Conservation (phyloP, 176 grass and related monocot species). For the Miscanthus lutarioriparius region DNA sequence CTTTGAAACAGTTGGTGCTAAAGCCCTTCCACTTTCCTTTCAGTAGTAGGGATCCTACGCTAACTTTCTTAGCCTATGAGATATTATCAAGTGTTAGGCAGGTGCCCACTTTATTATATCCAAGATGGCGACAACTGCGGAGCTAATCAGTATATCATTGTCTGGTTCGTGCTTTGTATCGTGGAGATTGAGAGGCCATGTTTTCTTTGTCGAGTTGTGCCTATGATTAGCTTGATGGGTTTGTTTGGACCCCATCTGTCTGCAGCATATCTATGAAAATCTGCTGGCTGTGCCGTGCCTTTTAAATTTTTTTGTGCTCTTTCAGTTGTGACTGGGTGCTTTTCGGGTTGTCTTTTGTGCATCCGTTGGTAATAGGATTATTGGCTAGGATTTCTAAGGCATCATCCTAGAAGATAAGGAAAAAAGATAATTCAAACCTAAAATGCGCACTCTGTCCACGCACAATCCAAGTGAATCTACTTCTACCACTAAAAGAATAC, state of each 20-base stretch:
- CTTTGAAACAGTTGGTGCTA: constrained; percentile 20
- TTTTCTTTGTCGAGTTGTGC: constrained; percentile 53
- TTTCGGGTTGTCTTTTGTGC: constrained; percentile 21
- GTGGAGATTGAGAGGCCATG: constrained; percentile 36
- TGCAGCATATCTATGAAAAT: constrained; percentile 45
- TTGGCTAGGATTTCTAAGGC: neutral
- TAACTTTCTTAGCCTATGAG: constrained; percentile 34
- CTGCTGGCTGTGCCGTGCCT: neutral
- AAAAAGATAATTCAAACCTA: neutral
- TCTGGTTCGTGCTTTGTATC: constrained; percentile 38
- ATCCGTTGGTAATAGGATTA: neutral
- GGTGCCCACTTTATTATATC: constrained; percentile 30
- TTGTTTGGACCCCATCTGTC: constrained; percentile 31
- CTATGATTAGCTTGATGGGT: constrained; percentile 20
- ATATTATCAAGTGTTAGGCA: constrained; percentile 52
- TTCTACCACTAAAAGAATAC: neutral
- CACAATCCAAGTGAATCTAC: neutral
- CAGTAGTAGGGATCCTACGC: constrained; percentile 28
- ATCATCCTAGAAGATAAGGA: neutral
- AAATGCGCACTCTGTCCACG: constrained; percentile 1
- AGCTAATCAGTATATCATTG: constrained; percentile 50
- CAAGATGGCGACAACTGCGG: constrained; percentile 39
- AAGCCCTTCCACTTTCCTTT: constrained; percentile 28
- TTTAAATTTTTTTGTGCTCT: neutral
- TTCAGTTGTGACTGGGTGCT: constrained; percentile 18